Percentiles rank a stretch among this genome's conserved stretches.
phyloP scores from a whole-genome alignment of 2,329 filamentous ascomycete genomes.

The Xylaria sp. region DNA sequence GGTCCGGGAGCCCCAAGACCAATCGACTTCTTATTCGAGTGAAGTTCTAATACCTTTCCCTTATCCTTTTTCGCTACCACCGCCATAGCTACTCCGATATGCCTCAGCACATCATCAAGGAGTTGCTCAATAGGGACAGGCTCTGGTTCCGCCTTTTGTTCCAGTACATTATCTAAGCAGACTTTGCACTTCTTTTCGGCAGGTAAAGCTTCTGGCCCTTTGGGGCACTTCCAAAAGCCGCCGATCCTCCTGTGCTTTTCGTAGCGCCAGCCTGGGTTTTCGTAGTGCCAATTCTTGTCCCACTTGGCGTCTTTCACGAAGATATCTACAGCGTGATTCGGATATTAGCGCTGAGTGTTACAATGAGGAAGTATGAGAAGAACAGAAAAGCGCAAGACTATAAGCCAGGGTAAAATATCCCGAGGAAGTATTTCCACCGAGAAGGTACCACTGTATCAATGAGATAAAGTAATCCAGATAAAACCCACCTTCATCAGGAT shows the following conservation, averaged over 20 bases:
- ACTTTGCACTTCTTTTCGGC: constrained; percentile 31
- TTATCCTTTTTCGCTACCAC: constrained; percentile 39
- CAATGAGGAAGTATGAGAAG: no score
- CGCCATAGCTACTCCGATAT: constrained; percentile 38
- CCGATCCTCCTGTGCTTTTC: constrained; percentile 35
- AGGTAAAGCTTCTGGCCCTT: constrained; percentile 22
- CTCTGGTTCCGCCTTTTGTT: neutral
- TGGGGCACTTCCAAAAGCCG: constrained; percentile 47
- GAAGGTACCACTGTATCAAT: neutral
- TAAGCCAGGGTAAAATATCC: neutral
- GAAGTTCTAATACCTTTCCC: constrained; percentile 16
- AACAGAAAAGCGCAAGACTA: neutral
- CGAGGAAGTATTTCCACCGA: neutral
- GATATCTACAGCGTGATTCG: constrained; percentile 7
- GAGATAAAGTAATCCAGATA: neutral
- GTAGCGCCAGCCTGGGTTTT: constrained; percentile 40
- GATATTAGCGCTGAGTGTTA: constrained; percentile 13
- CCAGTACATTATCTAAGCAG: constrained; percentile 11
- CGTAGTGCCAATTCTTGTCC: constrained; percentile 45
- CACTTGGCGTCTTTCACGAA: constrained; percentile 30
- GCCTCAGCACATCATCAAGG: constrained; percentile 33
- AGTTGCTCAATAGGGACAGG: constrained; percentile 8
- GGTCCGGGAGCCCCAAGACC: neutral
- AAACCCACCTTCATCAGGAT: constrained; percentile 32
- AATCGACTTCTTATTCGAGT: neutral